phyloP scores from a whole-genome alignment of 2,329 filamentous ascomycete genomes.

The Atkinsonella hypoxylon region DNA sequence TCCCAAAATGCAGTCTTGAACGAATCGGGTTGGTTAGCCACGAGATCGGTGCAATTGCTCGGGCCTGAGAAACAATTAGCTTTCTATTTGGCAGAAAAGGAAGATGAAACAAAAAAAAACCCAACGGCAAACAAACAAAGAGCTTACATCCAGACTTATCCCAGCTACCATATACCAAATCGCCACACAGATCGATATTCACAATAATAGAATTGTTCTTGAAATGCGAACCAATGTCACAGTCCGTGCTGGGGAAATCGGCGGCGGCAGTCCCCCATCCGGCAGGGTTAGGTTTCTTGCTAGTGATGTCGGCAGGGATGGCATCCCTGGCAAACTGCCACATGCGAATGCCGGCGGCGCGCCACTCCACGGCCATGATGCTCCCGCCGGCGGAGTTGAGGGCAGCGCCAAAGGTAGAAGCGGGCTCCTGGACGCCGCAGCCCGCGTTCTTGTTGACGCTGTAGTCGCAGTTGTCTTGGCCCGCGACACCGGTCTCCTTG shows the following conservation, averaged over 20 bases:
- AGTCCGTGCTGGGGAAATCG: constrained; percentile 53
- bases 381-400: constrained; percentile 46
- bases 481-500: constrained; percentile 34
- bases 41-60: constrained; percentile 43
- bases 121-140: too few relatives aligned
- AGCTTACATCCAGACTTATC: constrained; percentile 31
- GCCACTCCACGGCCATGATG: constrained; percentile 49
- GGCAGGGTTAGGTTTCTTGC: constrained; percentile 43
- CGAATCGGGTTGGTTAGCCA: constrained; percentile 41
- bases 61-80: constrained; percentile 27
- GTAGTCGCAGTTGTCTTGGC: constrained; percentile 37
- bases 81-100: background rate
- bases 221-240: constrained; percentile 48
- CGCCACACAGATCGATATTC: constrained; percentile 54
- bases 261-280: constrained; percentile 50
- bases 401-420: constrained; percentile 33
- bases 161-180: constrained; percentile 37
- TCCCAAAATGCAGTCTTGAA: constrained; percentile 54
- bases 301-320: constrained; percentile 40
- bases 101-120: too few relatives aligned
- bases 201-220: constrained; percentile 53
- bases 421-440: constrained; percentile 37
- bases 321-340: constrained; percentile 44
- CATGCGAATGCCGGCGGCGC: constrained; percentile 46
- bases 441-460: constrained; percentile 40